Evolutionary conservation across 2,329 filamentous ascomycete species (phyloP).

Genomic region (Colletotrichum musae): DNA sequence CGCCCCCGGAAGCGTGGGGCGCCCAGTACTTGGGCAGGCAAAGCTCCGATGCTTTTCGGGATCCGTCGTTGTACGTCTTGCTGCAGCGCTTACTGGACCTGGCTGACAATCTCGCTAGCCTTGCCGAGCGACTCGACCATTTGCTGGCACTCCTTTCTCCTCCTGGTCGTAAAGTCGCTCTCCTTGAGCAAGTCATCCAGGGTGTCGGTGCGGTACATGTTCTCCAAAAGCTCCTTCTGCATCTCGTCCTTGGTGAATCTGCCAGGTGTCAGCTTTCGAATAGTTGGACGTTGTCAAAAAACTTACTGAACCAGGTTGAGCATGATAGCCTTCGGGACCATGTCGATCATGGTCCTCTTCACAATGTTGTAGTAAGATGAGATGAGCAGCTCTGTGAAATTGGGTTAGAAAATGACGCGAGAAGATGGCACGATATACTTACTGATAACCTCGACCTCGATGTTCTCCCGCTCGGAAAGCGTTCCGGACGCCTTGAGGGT

Average conservation of each 20-base stretch:
- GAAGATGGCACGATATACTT: constrained; percentile 56
- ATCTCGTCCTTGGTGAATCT: constrained; percentile 92
- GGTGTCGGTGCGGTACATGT: constrained; percentile 94
- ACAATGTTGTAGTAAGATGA: constrained; percentile 99
- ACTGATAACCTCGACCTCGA: constrained; percentile 99
- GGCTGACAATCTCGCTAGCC: constrained; percentile 96
- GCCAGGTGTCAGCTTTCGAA: constrained; percentile 8
- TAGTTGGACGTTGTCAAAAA: not conserved
- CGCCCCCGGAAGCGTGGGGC: constrained; percentile 37
- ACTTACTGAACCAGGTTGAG: constrained; percentile 94
- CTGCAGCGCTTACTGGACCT: constrained; percentile 68
- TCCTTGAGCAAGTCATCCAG: constrained; percentile 97
- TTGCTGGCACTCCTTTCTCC: constrained; percentile 98
- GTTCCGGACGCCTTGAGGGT: constrained; percentile 95
- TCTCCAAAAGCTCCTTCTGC: constrained; percentile 96
- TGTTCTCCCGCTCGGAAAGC: constrained; percentile 91
- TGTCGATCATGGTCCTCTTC: constrained; percentile 98
- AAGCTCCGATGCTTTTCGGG: constrained; percentile 31
- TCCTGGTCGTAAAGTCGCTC: constrained; percentile 94
- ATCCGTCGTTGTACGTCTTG: constrained; percentile 21
- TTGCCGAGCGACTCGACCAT: constrained; percentile 96
- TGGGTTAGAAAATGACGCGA: constrained; percentile 33
- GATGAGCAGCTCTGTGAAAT: constrained; percentile 84
- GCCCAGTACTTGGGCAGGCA: constrained; percentile 27
- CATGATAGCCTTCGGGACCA: constrained; percentile 99